phyloP scores from a whole-genome alignment of 208 protist species.

The Naegleria fowleri region DNA sequence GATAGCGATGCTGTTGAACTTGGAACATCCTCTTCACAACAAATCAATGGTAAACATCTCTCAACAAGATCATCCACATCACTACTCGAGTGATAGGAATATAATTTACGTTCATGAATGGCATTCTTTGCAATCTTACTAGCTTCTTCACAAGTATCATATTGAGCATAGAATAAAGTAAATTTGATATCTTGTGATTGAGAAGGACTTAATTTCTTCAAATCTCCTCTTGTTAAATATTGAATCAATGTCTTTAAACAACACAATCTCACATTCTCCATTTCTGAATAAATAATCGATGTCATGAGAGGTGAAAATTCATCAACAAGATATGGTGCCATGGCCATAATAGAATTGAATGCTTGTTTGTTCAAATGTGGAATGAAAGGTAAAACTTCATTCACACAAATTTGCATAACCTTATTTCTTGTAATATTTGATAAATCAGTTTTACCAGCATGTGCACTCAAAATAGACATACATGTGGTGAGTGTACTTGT shows the following conservation, averaged over 20 bases:
- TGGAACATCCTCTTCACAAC: neutral
- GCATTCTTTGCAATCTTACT: neutral
- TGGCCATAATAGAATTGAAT: neutral
- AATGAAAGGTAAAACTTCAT: constrained; percentile 13
- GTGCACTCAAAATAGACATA: neutral
- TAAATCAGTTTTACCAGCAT: neutral
- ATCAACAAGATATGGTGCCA: neutral
- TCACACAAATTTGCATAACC: neutral
- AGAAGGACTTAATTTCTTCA: neutral
- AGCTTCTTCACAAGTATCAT: neutral
- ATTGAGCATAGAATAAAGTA: neutral
- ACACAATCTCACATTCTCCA: constrained; percentile 11
- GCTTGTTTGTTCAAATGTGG: constrained; percentile 19
- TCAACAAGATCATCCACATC: neutral
- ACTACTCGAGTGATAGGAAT: neutral
- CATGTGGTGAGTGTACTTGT: neutral
- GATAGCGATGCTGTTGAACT: too few relatives aligned
- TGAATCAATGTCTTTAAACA: constrained; percentile 19
- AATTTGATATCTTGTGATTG: neutral
- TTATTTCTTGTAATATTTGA: neutral
- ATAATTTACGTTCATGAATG: neutral
- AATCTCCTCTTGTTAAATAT: neutral
- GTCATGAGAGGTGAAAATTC: neutral
- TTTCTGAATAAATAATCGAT: neutral
- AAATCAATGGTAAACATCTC: neutral